Evolutionary conservation across 306 rosid species (phyloP), one percentile per base, ranked within the genome.

Genomic region (Senna siamea): DNA sequence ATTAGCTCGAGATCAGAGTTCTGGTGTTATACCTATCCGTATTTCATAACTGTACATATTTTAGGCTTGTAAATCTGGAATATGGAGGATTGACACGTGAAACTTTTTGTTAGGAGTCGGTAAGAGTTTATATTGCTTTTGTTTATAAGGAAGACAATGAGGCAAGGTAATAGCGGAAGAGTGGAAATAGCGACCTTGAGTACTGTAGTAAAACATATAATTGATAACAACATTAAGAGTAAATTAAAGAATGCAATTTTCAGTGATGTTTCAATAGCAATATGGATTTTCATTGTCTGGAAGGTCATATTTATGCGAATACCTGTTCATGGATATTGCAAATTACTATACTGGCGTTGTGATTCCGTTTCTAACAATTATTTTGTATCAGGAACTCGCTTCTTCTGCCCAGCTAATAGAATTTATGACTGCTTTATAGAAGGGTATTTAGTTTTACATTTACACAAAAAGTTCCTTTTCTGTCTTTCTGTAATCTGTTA

Each of bases 31-130:
- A 19, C 69, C 85, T 75, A 48, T 66, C 67, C 40, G 40, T 77
- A 65, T 68, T 68, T 69, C 52, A 46, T 70, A 62, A 75, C 22
- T 84, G 89, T 88, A 84, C 62, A 90, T 90, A 85, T 76, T 26
- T 70, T 79, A 80, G 71, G 84, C 64, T 75, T 84, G 87, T 75
- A 74, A 69, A 88, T 84, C 69, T 72, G 73, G 81, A 70, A 67
- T 61, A 66, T 78, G 79, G 56, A 56, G 82, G 85, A 47, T 65
- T 76, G 68, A 72, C 57, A 34, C 30, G 35, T 44, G 81, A 56
- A 69, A 54, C 73, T 52, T 78, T 70, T 65, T 71, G 46, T 51
- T 51, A 56, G 81, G 64, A 64, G 61, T 77, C 79, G 75, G 60
- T 19, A 46, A 50, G 73, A 84, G 74, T 9, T 54, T 75, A 26